phyloP scores from a whole-genome alignment of 106 monocot genomes.

The Dendrobium chrysotoxum region DNA sequence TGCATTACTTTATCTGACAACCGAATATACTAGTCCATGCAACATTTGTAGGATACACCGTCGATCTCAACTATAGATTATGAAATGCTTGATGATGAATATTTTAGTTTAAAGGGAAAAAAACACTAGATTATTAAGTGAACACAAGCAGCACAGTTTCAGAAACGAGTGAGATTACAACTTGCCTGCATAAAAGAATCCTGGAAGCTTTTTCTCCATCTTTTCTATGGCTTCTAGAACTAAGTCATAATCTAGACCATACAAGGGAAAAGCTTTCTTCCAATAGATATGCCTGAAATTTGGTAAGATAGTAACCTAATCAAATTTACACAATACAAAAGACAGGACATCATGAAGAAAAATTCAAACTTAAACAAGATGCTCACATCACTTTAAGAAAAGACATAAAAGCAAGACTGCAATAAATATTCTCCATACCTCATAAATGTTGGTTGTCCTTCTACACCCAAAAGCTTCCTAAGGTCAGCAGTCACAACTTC shows the following conservation, averaged over 20 bases:
- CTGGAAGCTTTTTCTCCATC: constrained; percentile 84
- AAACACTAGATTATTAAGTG: neutral
- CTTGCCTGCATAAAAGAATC: constrained; percentile 97
- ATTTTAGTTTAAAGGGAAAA: neutral
- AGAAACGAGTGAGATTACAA: neutral
- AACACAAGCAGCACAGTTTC: neutral
- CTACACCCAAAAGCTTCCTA: constrained; percentile 62
- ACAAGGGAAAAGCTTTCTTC: constrained; percentile 94
- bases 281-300: constrained; percentile 82
- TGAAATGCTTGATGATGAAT: neutral
- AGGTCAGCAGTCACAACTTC: constrained; percentile 78
- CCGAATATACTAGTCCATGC: too few relatives aligned
- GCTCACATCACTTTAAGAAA: neutral
- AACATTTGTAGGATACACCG: too few relatives aligned
- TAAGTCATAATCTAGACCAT: constrained; percentile 58
- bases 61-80: too few relatives aligned
- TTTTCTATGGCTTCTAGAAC: constrained; percentile 85
- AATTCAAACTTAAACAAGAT: neutral
- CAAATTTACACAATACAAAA: neutral
- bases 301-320: neutral
- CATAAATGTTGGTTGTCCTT: constrained; percentile 70
- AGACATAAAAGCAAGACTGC: neutral
- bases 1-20: too few relatives aligned
- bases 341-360: constrained; percentile 3
- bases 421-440: constrained; percentile 39